Evolutionary conservation across 2,329 filamentous ascomycete genomes (phyloP), one percentile per base, ranked within the genome.

Genomic region (Talaromyces sp.): DNA sequence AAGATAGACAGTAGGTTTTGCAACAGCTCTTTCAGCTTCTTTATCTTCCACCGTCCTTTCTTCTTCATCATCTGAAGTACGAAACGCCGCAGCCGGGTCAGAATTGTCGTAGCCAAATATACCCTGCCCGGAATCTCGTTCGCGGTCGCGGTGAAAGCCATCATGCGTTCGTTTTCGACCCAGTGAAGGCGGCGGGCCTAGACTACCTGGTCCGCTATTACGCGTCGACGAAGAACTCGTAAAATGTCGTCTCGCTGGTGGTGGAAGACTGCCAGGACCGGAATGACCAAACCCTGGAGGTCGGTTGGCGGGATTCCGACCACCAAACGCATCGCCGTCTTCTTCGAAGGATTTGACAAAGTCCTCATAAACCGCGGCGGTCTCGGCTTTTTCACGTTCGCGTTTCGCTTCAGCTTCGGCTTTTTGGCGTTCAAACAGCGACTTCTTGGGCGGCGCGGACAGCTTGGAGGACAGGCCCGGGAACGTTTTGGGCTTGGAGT

Each of bases 351-450:
- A 91, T 75, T 93, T 93, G 60, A 94, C 85, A 66, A 96, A 96
- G 65, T 93, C 91, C 67, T 91, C 86, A 73, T 92, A 90, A 0
- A 92, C 91, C 26, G 91, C 91, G 24, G 89, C 90, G 7, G 90
- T 95, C 76, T 96, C 92, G 65, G 88, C 91, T 69, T 88, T 89
- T 74, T 96, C 92, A 66, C 91, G 85, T 66, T 85, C 83, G 61
- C 90, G 87, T 77, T 96, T 96, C 26, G 91, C 91, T 79, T 96
- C 91, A 60, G 90, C 90, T 72, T 96, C 91, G 62, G 90, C 90
- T 74, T 90, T 91, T 73, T 95, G 90, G 67, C 88, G 88, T 77
- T 96, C 92, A 72, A 95, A 96, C 27, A 89, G 83, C 21, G 91
- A 95, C 71, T 94, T 90, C 75, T 92, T 94, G 63, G 87, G 83